Conservation (phyloP, 2,329 filamentous ascomycete genomes). For the Penicillium crustosum region DNA sequence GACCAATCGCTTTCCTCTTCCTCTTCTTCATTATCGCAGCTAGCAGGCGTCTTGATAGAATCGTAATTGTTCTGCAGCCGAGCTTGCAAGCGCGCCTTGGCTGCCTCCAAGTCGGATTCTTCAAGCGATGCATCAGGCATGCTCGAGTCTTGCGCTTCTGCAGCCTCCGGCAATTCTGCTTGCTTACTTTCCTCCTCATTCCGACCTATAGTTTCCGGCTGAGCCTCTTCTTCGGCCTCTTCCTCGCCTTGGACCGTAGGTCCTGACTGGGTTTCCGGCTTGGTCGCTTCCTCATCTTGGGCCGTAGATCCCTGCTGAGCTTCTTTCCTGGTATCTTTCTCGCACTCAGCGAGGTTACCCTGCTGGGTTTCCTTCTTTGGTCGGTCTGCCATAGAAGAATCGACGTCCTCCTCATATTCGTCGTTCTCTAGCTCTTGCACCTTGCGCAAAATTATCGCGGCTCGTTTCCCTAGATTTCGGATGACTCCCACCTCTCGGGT, state of each 20-base stretch:
- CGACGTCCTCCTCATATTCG: slow-evolving; percentile 8
- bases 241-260: neutral
- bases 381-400: slow-evolving; percentile 13
- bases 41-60: neutral
- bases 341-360: neutral
- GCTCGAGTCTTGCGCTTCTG: slow-evolving; percentile 12
- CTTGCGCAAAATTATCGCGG: slow-evolving; percentile 52
- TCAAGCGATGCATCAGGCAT: slow-evolving; percentile 20
- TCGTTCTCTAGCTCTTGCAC: slow-evolving; percentile 47
- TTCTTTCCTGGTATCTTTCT: neutral
- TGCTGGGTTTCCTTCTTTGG: neutral
- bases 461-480: slow-evolving; percentile 76
- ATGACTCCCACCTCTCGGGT: slow-evolving; percentile 74
- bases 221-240: slow-evolving; percentile 1
- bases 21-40: slow-evolving; percentile 1
- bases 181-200: neutral
- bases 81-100: slow-evolving; percentile 49
- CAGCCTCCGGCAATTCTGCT: neutral
- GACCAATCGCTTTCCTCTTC: slow-evolving; percentile 28
- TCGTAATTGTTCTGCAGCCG: slow-evolving; percentile 28
- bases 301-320: neutral
- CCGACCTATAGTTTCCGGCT: neutral
- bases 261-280: neutral
- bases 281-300: neutral
- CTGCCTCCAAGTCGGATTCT: slow-evolving; percentile 47